Percentiles rank a stretch among this genome's conserved stretches.
These are phyloP conservation scores for Candolleomyces eurysporus DNA, from an alignment of 768 basidiomycete species.

Conservation along the genomic window DNA sequence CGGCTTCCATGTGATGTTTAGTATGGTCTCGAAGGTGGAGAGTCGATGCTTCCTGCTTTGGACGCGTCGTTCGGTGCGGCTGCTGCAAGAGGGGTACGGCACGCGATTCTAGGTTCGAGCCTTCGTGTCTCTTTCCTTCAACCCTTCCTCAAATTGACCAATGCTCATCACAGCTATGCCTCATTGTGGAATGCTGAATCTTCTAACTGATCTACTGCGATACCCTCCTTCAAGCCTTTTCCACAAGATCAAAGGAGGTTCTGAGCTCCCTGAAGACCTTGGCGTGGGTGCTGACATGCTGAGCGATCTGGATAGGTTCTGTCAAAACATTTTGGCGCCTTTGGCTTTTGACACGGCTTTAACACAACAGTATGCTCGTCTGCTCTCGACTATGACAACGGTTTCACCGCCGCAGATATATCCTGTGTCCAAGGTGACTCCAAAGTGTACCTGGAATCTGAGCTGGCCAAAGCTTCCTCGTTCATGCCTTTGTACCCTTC, in stretches of 20 bases:
- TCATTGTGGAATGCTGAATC: slow-evolving; percentile 80
- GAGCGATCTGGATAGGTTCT: slow-evolving; percentile 63
- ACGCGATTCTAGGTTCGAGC: slow-evolving; percentile 51
- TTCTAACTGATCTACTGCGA: slow-evolving; percentile 75
- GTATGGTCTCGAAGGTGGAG: slow-evolving; percentile 89
- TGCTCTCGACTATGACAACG: slow-evolving; percentile 51
- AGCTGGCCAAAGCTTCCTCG: slow-evolving; percentile 44
- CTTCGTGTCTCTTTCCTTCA: background rate
- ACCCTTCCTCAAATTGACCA: slow-evolving; percentile 12
- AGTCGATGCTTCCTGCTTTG: slow-evolving; percentile 89
- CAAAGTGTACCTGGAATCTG: slow-evolving; percentile 60
- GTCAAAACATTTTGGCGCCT: background rate
- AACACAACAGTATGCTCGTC: slow-evolving; percentile 59
- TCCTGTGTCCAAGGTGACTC: slow-evolving; percentile 51
- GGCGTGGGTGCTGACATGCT: slow-evolving; percentile 82
- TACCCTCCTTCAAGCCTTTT: slow-evolving; percentile 70
- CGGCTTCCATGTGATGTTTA: slow-evolving; percentile 26
- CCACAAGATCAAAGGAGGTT: slow-evolving; percentile 83
- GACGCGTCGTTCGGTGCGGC: slow-evolving; percentile 75
- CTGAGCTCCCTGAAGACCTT: slow-evolving; percentile 64
- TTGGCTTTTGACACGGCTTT: background rate
- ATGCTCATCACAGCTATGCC: slow-evolving; percentile 58
- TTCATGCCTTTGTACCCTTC: slow-evolving; percentile 38
- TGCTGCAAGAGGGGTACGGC: slow-evolving; percentile 61
- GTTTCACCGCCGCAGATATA: slow-evolving; percentile 47